Percentiles rank a stretch among this genome's conserved stretches.
Conservation (phyloP, 78 protist species). For the Monosiga brevicollis region DNA sequence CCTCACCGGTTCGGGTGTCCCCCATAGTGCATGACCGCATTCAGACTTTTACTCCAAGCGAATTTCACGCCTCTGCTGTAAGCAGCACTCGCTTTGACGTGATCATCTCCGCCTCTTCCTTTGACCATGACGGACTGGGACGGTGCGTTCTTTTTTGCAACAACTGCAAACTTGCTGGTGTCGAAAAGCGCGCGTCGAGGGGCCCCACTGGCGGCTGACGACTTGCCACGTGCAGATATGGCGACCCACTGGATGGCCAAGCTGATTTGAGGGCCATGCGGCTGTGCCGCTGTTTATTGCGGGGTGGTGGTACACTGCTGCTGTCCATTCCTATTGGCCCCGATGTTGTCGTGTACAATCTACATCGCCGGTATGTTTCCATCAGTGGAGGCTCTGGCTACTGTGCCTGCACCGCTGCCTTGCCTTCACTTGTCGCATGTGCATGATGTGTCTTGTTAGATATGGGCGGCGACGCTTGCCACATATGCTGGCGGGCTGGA, state of each 20-base stretch:
- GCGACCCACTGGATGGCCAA: constrained; percentile 32
- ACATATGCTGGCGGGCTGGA: background rate
- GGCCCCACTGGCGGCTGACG: no score
- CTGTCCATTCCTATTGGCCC: constrained; percentile 21
- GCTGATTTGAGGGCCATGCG: constrained; percentile 29
- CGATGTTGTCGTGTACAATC: constrained; percentile 28
- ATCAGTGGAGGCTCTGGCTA: background rate
- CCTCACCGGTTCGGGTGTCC: no score
- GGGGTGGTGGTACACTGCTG: constrained; percentile 1
- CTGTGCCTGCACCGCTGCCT: background rate
- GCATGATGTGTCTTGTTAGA: no score
- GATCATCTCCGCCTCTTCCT: background rate
- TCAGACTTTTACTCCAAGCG: no score
- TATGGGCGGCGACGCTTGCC: constrained; percentile 24
- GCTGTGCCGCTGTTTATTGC: background rate
- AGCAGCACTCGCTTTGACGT: constrained; percentile 1
- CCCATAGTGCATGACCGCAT: no score
- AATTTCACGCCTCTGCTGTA: no score
- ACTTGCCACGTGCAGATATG: no score
- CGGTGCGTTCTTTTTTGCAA: no score
- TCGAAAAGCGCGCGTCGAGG: no score
- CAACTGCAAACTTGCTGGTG: no score
- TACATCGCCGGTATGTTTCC: constrained; percentile 4
- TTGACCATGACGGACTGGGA: constrained; percentile 49
- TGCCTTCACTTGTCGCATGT: background rate